Evolutionary conservation across 2,329 filamentous ascomycete genomes (phyloP).

Genomic region (Neofusicoccum cordaticola): DNA sequence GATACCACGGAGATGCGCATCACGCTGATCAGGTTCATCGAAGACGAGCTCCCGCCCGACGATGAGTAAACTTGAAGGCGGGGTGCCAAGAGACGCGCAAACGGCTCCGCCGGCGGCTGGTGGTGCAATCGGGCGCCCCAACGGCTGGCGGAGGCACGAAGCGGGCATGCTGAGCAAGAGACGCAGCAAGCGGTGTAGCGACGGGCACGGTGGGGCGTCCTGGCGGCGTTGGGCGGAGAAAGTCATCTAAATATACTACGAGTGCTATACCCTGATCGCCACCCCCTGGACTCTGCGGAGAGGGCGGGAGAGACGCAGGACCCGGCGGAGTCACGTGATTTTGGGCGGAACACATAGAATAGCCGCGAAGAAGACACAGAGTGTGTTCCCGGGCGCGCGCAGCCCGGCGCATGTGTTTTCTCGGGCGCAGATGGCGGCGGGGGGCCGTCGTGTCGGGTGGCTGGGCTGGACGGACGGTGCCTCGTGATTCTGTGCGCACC

Average conservation of each 20-base stretch:
- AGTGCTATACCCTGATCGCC: slow-evolving; percentile 4
- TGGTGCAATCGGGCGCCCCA: not conserved
- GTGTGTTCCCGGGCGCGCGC: not conserved
- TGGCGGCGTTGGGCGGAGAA: slow-evolving; percentile 2
- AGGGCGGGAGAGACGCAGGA: not conserved
- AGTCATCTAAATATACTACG: slow-evolving; percentile 9
- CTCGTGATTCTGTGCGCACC: slow-evolving; percentile 14
- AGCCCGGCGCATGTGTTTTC: not conserved
- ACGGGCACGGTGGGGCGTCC: not conserved
- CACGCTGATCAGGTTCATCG: slow-evolving; percentile 87
- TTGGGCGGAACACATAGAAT: not conserved
- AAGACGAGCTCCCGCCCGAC: slow-evolving; percentile 94
- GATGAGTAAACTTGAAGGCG: slow-evolving; percentile 67
- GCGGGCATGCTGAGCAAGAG: not conserved
- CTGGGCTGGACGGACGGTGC: not conserved
- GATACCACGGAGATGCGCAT: slow-evolving; percentile 98
- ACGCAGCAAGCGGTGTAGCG: not conserved
- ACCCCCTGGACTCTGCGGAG: slow-evolving; percentile 12
- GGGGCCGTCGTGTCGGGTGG: not conserved
- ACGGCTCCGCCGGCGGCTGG: not conserved
- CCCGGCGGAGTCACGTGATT: slow-evolving; percentile 7
- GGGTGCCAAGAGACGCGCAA: not conserved
- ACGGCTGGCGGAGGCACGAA: not conserved
- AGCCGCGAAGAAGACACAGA: not conserved
- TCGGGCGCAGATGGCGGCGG: not conserved